Percentiles rank a stretch among this genome's conserved stretches.
These are phyloP conservation scores for Geotrichum ghanense DNA, from an alignment of 805 yeast species.

Conservation along the genomic window DNA sequence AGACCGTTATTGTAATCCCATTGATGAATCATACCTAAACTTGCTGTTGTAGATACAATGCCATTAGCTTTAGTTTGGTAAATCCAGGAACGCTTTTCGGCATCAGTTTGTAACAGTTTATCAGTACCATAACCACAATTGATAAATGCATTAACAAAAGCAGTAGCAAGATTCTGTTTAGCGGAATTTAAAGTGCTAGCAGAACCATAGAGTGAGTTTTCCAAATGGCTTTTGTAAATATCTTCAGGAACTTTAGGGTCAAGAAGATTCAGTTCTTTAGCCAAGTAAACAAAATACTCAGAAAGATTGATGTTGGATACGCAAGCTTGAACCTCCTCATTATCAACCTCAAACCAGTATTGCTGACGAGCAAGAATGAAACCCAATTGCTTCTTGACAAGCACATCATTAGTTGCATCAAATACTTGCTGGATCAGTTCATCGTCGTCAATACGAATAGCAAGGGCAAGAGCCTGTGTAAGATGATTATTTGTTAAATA, in stretches of 20 bases:
- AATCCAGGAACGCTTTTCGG: constrained; percentile 70
- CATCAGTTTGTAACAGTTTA: constrained; percentile 56
- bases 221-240: constrained; percentile 82
- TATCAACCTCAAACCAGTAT: constrained; percentile 51
- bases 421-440: constrained; percentile 68
- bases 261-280: constrained; percentile 75
- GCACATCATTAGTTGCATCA: constrained; percentile 61
- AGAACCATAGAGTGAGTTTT: constrained; percentile 49
- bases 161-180: constrained; percentile 85
- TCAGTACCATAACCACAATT: constrained; percentile 89
- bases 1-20: constrained; percentile 90
- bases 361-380: constrained; percentile 81
- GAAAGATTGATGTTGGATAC: constrained; percentile 69
- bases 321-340: constrained; percentile 63
- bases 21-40: constrained; percentile 77
- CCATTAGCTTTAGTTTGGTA: constrained; percentile 88
- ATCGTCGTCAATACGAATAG: constrained; percentile 80
- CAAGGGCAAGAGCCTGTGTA: constrained; percentile 83
- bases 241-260: constrained; percentile 94
- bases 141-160: constrained; percentile 86
- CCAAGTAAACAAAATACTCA: constrained; percentile 69
- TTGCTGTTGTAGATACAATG: constrained; percentile 84
- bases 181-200: constrained; percentile 68
- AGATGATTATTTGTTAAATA: constrained; percentile 68
- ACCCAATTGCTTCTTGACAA: constrained; percentile 79